phyloP scores from a whole-genome alignment of 768 basidiomycete species.

The Exsudoporus frostii region DNA sequence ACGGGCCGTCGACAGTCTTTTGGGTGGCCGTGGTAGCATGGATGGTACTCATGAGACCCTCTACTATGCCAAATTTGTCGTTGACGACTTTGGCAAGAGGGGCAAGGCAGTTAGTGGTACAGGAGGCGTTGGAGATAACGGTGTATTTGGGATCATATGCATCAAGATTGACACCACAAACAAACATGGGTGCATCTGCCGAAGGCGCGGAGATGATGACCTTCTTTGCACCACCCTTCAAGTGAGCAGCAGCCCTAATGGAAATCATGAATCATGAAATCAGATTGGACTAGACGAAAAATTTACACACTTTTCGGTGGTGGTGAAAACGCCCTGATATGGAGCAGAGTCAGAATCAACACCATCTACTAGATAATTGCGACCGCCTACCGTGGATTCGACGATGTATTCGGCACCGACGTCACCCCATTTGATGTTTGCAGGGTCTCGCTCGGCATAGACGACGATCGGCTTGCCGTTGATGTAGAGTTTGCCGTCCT shows the following conservation, averaged over 20 bases:
- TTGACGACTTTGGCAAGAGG: constrained; percentile 97
- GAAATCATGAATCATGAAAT: constrained; percentile 4
- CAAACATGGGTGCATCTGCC: constrained; percentile 94
- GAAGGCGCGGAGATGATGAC: constrained; percentile 99
- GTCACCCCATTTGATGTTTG: constrained; percentile 76
- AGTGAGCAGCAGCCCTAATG: constrained; percentile 79
- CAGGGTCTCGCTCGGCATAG: constrained; percentile 84
- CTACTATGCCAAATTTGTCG: constrained; percentile 94
- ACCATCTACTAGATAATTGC: neutral
- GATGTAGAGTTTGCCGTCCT: constrained; percentile 88
- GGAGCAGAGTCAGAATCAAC: constrained; percentile 4
- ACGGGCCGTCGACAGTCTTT: constrained; percentile 93
- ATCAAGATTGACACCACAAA: constrained; percentile 94
- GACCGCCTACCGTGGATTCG: constrained; percentile 79
- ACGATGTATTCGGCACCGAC: constrained; percentile 90
- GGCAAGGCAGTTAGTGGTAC: constrained; percentile 99
- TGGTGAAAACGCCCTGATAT: constrained; percentile 91
- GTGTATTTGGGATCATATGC: constrained; percentile 83
- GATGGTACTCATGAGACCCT: constrained; percentile 98
- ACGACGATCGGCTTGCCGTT: constrained; percentile 74
- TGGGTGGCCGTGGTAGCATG: constrained; percentile 96
- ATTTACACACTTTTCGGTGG: constrained; percentile 70
- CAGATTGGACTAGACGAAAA: neutral
- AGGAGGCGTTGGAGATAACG: constrained; percentile 98
- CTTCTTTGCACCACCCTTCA: constrained; percentile 99